Base-by-base conservation (phyloP, 176 grass and related monocot species). In the Triticum urartu region DNA sequence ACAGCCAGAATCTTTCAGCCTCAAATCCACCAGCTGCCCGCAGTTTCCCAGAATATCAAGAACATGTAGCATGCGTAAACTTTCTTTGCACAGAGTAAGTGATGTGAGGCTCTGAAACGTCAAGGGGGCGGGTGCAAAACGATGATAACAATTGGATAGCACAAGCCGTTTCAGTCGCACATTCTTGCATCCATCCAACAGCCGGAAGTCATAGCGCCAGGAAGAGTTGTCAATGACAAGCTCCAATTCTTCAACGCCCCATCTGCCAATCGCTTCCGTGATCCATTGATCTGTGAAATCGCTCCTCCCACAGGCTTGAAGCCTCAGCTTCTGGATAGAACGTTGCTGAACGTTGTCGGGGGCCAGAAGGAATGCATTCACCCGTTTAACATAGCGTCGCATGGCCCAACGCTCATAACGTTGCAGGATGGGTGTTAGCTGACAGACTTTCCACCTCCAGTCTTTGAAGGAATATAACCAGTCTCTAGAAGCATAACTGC, bases 171-270 rank as follows among this genome's bases (percentile, higher is more conserved):
- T 36, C 28, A 75, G 13, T 6, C 14, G 39, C 59, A 87, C 9
- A 6, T 81, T 65, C 42, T 5, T 5, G 42, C 5, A 74, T 66
- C 14, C 28, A 64, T 87, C 78, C 13, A 81, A 25, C 24, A 14
- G 14, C 58, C 9, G 25, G n/a, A 81, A 72, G 68, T 65, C 17
- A 75, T 81, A 87, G 6, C 0, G 0, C 1, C 0, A 3, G 3
- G 1, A 52, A 39, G 0, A 0, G 3, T 7, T 22, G 32, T 76
- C 61, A 58, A 17, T 13, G 11, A 58, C 0, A 54, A 87, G 24
- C 70, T 87, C 86, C 64, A 87, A 66, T 17, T 87, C 70, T 17
- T 87, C 70, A 56, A 87, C 10, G 0, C 32, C 78, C 60, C 79
- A 82, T 72, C 72, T 82, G 79, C 6, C 79, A 75, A 87, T 58